A percentile compares a stretch with the other conserved stretches of the same genome.
Conservation (phyloP, 345 rosid genomes). For the Raphanus raphanistrum region DNA sequence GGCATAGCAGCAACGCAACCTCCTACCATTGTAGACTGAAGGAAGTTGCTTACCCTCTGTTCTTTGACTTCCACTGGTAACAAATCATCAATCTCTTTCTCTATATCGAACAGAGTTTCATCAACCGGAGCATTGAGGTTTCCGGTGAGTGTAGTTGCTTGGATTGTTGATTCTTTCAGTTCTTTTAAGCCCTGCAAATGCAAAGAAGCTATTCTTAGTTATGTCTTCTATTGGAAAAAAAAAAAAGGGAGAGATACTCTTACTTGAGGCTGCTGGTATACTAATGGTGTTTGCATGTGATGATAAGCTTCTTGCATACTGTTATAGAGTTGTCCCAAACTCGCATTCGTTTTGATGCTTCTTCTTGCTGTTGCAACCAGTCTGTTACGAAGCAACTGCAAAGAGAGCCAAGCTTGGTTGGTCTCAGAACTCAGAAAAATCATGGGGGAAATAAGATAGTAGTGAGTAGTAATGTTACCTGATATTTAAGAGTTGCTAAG, state of each 20-base stretch:
- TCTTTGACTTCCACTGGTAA: constrained; percentile 92
- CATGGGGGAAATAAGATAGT: background rate
- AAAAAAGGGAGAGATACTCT: constrained; percentile 12
- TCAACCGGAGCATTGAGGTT: constrained; percentile 82
- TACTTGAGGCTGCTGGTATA: constrained; percentile 58
- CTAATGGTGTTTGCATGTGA: constrained; percentile 89
- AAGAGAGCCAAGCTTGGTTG: background rate
- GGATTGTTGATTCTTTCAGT: constrained; percentile 83
- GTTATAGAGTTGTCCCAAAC: constrained; percentile 75
- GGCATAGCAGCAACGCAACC: constrained; percentile 1
- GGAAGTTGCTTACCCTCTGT: constrained; percentile 91
- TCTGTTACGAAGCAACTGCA: background rate
- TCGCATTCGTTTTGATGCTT: constrained; percentile 65
- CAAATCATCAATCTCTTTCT: constrained; percentile 83
- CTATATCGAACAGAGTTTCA: constrained; percentile 75
- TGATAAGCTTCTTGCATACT: constrained; percentile 81
- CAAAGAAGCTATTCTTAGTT: background rate
- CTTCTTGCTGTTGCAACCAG: background rate
- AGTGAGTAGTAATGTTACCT: background rate
- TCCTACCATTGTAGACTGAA: constrained; percentile 86
- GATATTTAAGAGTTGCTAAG: background rate
- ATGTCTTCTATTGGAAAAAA: background rate
- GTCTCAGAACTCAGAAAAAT: background rate
- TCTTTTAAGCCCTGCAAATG: constrained; percentile 75
- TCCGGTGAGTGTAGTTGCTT: constrained; percentile 73